Evolutionary conservation across 2,329 filamentous ascomycete species (phyloP), one percentile per base, ranked within the genome.

Genomic region (Alternaria sp.): DNA sequence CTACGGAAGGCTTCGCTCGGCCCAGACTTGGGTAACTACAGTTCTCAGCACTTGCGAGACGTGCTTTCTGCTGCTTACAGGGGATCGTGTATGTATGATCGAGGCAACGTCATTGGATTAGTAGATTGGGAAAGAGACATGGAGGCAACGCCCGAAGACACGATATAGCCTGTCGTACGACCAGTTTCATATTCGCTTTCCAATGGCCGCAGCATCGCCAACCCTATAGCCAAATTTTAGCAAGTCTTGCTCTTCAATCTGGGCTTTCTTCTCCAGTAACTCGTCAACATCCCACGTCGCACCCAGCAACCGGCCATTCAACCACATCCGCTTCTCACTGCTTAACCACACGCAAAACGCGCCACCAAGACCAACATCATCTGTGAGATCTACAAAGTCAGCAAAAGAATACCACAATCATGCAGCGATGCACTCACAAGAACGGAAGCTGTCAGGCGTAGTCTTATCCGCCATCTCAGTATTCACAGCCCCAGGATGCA

Each of bases 311-410:
- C 77, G 62, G 2, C 76, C 73, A 57, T 71, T 76, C 57, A 79
- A 47, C 72, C 73, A 78, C 72, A 72, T 70, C 30, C 67, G 63
- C 63, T 71, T 74, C 65, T 78, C 76, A 10, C 50, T 58, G 49
- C 68, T 69, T 28, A 78, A 45, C 77, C 77, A 79, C 3, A 78
- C 70, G n/a, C 70, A 75, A 44, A 79, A 77, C 3, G 70, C 73
- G 11, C 76, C 76, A 54, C 75, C 75, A 0, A 79, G 59, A 2
- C 65, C 68, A 13, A 70, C 68, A 62, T 77, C 71, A 61, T 78
- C 73, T 2, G 67, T 72, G 28, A 77, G 66, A 60, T 74, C 73
- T 77, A 46, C 6, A n/a, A 12, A 26, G 32, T 13, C 8, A 44
- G 21, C 2, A 25, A 61, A 13, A 53, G 3, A 45, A 26, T 36